Evolutionary conservation across 768 basidiomycete species (phyloP).

Genomic region (Suillus luteus): DNA sequence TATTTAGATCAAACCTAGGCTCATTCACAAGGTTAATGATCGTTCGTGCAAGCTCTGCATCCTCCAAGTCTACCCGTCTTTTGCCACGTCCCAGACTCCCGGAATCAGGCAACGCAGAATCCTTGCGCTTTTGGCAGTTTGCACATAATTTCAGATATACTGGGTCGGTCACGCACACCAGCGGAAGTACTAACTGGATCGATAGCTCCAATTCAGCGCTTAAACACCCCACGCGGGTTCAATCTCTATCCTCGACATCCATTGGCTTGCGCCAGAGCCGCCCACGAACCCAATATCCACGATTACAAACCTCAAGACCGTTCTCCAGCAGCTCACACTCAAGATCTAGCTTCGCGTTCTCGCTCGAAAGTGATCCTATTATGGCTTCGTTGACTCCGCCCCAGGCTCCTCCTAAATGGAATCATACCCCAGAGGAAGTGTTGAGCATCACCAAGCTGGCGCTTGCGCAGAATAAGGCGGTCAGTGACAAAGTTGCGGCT

Average conservation of each 20-base stretch:
- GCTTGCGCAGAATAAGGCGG: constrained; percentile 55
- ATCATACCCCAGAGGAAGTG: constrained; percentile 64
- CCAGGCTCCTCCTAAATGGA: constrained; percentile 66
- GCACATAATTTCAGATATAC: constrained; percentile 8
- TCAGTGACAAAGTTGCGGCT: constrained; percentile 61
- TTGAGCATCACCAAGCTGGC: constrained; percentile 55
- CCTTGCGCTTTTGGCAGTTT: constrained; percentile 3
- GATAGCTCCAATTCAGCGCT: constrained; percentile 3
- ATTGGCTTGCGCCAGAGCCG: not conserved
- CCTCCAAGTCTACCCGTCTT: constrained; percentile 4
- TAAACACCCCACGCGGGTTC: constrained; percentile 1
- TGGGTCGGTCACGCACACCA: constrained; percentile 9
- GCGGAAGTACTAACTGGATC: not conserved
- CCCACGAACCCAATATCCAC: not conserved
- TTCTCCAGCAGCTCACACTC: constrained; percentile 6
- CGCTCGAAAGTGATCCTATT: constrained; percentile 11
- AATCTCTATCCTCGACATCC: constrained; percentile 3
- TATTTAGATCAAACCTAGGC: not conserved
- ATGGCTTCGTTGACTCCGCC: constrained; percentile 62
- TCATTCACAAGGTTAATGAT: constrained; percentile 5
- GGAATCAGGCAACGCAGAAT: constrained; percentile 2
- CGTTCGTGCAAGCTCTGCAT: constrained; percentile 5
- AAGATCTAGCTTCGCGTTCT: constrained; percentile 1
- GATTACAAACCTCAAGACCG: constrained; percentile 1
- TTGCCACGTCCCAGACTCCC: not conserved